Base-by-base conservation (phyloP, 495 filamentous ascomycete genomes). In the Oleoguttula mirabilis region DNA sequence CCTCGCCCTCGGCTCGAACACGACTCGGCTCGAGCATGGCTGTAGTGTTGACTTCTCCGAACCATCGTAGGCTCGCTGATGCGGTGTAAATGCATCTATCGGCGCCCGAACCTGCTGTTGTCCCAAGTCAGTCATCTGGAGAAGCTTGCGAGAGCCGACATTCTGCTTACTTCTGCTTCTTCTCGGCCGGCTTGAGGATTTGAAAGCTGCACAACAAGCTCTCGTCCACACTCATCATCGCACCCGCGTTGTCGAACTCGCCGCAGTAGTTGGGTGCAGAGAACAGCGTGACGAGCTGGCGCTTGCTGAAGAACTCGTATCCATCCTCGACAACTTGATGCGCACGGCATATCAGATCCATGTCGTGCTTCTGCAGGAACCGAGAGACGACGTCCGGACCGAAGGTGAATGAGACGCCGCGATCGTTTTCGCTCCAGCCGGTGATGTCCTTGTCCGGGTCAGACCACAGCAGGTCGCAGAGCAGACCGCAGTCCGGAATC, bases 101-200 rank as follows among this genome's bases (percentile, higher is more conserved):
- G 81, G 70, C 86, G 83, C 67, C 86, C 85, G 84, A 92, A 93
- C 83, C 86, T 94, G 77, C 82, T 84, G 75, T 72, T 78, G 69
- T 21, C 32, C 8, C 19, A 21, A 15, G 32, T 35, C 32, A 35
- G 32, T 15, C 12, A 72, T 76, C 77, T 75, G 82, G 51, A 51
- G 50, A 35, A 20, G 32, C 19, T 41, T 19, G 51, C 60, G 72
- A 68, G 86, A n/a, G n/a, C n/a, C n/a, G n/a, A n/a, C n/a, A n/a
- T n/a, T n/a, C n/a, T n/a, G 66, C 88, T 74, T 94, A 98, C 86
- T 98, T 98, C 85, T 94, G 88, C 82, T 98, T 98, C 79, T 98
- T 98, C 76, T 98, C 90, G 66, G 90, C 90, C 59, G 90, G 90
- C 71, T 96, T 98, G 68, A 98, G 71, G 65, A 98, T 98, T 83